Base-by-base conservation (phyloP, 176 grass and related monocot genomes). In the Zizania latifolia region DNA sequence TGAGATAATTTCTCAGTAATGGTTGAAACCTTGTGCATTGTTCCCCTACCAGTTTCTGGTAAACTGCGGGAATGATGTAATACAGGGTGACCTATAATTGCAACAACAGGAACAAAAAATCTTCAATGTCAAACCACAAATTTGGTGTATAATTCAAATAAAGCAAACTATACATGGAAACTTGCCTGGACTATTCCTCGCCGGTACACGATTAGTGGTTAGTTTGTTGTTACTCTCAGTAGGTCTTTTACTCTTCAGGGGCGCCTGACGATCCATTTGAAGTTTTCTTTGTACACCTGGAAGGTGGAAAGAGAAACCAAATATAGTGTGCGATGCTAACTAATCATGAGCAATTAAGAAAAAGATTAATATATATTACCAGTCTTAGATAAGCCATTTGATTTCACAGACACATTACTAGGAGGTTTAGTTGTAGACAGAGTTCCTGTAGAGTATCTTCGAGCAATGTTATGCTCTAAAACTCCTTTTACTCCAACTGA, bases 281-380 rank as follows among this genome's bases (percentile, higher is more conserved):
- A 99, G 85, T 84, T 99, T 99, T 78, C 96, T 86, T 82, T 99
- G 96, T 27, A 88, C 92, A 58, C 87, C 96, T 99, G 78, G 13
- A 72, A 66, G 48, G 77, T 68, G 8, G 11, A 64, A 60, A 70
- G 29, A 17, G 35, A 54, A 81, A 63, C 41, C 3, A 73, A 72
- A 68, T 64, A 64, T 38, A 45, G 16, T 10, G 28, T 43, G 14
- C 60, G 36, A 81, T 58, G 32, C 27, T 57, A 54, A 22, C 34
- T 67, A 53, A 35, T 58, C 65, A 65, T 17, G 16, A 53, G 9
- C 35, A 69, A 62, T 50, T 27, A 51, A 81, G 22, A 37, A 40
- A 84, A 80, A 15, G 58, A 14, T 68, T 13, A 44, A 66, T 55
- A 57, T 19, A 69, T 59, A 80, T 79, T 72, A 91, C 89, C 86